Evolutionary conservation across 2,329 filamentous ascomycete species (phyloP).

Genomic region (Aspergillus amoenus): DNA sequence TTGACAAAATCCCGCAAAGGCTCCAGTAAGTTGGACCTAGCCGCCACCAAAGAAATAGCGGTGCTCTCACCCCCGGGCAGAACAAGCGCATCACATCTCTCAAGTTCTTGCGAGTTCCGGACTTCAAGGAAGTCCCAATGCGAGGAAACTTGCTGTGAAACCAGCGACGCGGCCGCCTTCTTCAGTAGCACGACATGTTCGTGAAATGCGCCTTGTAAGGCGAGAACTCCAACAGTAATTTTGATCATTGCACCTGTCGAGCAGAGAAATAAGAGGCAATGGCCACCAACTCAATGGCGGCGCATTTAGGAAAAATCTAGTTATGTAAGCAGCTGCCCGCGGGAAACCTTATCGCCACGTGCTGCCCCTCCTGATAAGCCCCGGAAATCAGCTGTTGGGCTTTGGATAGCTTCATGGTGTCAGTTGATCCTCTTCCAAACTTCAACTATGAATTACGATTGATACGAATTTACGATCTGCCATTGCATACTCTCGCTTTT

Average conservation of each 20-base stretch:
- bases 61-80: slow-evolving; percentile 95
- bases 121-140: slow-evolving; percentile 72
- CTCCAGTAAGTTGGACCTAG: slow-evolving; percentile 75
- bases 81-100: slow-evolving; percentile 75
- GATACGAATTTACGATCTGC: neutral
- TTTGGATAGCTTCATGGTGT: neutral
- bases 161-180: slow-evolving; percentile 60
- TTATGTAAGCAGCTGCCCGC: slow-evolving; percentile 9
- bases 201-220: slow-evolving; percentile 88
- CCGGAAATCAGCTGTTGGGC: neutral
- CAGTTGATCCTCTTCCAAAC: neutral
- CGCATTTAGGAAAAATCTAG: neutral
- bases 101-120: slow-evolving; percentile 70
- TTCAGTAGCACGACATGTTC: slow-evolving; percentile 80
- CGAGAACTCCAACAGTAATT: slow-evolving; percentile 62
- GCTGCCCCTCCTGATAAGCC: slow-evolving; percentile 13
- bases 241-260: slow-evolving; percentile 31
- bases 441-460: neutral
- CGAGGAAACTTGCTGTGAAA: slow-evolving; percentile 16
- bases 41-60: slow-evolving; percentile 84
- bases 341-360: slow-evolving; percentile 9
- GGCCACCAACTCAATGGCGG: slow-evolving; percentile 3
- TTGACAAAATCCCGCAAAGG: slow-evolving; percentile 89
- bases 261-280: neutral
- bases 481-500: neutral